A percentile compares a stretch with the other conserved stretches of the same genome.
These are phyloP conservation scores for Colletotrichum aenigma DNA, from an alignment of 2,329 filamentous ascomycete genomes.

Conservation along the genomic window DNA sequence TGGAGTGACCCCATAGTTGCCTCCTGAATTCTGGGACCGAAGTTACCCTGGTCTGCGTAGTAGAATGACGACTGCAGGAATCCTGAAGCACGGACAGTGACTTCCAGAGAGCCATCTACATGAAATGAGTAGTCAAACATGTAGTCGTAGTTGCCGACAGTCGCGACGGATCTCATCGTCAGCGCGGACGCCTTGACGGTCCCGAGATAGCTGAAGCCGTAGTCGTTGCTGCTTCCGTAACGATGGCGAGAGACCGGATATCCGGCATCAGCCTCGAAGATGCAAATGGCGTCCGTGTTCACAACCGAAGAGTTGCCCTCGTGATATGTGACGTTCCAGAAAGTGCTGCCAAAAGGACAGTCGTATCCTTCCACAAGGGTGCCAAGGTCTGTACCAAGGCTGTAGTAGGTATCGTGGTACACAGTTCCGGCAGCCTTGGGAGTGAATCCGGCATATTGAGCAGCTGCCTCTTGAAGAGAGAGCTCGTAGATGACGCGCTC, in stretches of 20 bases:
- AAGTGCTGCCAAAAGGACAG: conserved; percentile 42
- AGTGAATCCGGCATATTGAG: conserved; percentile 54
- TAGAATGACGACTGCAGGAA: conserved; percentile 40
- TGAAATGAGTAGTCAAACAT: conserved; percentile 40
- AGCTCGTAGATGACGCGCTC: conserved; percentile 58
- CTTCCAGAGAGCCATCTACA: conserved; percentile 40
- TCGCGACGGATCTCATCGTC: conserved; percentile 25
- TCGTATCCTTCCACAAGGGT: conserved; percentile 46
- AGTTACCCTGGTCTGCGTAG: conserved; percentile 34
- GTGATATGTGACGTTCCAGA: conserved; percentile 36
- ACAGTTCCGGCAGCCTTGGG: conserved; percentile 46
- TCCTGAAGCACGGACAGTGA: conserved; percentile 41
- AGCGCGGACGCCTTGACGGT: conserved; percentile 34
- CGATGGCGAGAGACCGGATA: conserved; percentile 40
- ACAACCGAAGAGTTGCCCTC: conserved; percentile 31
- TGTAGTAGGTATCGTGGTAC: conserved; percentile 45
- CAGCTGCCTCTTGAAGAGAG: conserved; percentile 55
- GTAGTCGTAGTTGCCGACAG: conserved; percentile 49
- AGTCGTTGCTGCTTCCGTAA: conserved; percentile 24
- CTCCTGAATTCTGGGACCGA: conserved; percentile 37
- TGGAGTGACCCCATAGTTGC: conserved; percentile 38
- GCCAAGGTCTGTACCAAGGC: conserved; percentile 37
- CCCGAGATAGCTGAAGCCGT: conserved; percentile 33
- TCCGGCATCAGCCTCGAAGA: conserved; percentile 41
- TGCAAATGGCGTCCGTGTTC: conserved; percentile 38